These are phyloP conservation scores for Achlya hypogyna DNA, from an alignment of 352 stramenopile species.

Conservation along the genomic window DNA sequence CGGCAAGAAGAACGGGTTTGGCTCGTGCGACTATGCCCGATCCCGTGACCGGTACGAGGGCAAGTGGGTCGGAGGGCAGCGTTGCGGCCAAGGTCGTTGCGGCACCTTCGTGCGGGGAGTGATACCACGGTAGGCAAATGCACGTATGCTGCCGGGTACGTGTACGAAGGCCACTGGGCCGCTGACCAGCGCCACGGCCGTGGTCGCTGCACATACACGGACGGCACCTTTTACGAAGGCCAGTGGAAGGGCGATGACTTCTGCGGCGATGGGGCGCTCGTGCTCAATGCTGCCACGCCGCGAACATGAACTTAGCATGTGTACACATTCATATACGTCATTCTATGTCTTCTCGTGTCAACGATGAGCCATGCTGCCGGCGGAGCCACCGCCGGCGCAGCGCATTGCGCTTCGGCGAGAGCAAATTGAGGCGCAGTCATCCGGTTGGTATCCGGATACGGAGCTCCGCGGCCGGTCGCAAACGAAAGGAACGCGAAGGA, in stretches of 20 bases:
- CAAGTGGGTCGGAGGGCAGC: slow-evolving; percentile 75
- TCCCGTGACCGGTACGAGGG: slow-evolving; percentile 62
- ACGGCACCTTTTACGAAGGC: slow-evolving; percentile 74
- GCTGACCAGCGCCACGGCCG: slow-evolving; percentile 71
- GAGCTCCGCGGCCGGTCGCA: background rate
- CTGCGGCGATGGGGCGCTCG: slow-evolving; percentile 54
- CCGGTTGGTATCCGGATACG: background rate
- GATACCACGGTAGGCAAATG: slow-evolving; percentile 22
- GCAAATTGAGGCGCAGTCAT: background rate
- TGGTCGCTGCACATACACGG: slow-evolving; percentile 60
- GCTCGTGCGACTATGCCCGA: slow-evolving; percentile 42
- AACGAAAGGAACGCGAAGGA: background rate
- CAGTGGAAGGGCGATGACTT: slow-evolving; percentile 73
- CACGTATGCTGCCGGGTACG: slow-evolving; percentile 47
- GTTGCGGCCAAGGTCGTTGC: slow-evolving; percentile 38
- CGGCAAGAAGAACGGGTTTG: slow-evolving; percentile 77
- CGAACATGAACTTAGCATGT: background rate
- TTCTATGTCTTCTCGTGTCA: too few relatives aligned
- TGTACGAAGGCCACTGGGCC: slow-evolving; percentile 78
- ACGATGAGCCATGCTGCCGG: too few relatives aligned
- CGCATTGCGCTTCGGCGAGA: too few relatives aligned
- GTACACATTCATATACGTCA: too few relatives aligned
- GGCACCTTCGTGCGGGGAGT: background rate
- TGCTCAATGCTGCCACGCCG: slow-evolving; percentile 23
- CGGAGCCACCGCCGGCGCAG: too few relatives aligned